Base-by-base conservation (phyloP, 2,329 filamentous ascomycete genomes). In the Apiospora saccharicola region DNA sequence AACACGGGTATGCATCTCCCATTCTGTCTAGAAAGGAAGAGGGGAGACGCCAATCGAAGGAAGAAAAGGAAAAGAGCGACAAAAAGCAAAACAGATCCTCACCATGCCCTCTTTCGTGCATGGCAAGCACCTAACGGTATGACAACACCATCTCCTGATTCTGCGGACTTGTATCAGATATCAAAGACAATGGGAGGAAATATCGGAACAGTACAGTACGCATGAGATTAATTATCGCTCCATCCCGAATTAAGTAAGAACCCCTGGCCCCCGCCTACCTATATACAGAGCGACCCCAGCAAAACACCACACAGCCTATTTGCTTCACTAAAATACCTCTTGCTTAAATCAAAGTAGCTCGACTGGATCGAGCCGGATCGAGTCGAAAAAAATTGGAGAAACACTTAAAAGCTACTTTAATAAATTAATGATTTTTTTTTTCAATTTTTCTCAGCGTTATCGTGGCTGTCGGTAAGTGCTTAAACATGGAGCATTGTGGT, bases 221-320 rank as follows among this genome's bases (percentile, higher is more conserved):
- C 57, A 64, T 64, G 57, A 64, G 57, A 41, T 64, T 64, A 41
- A 24, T 19, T 10, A 22, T n/a, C 57, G 19, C 57, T 64, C 57
- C 57, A 64, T 41, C 57, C 57, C 57, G 57, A 64, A 64, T 64
- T 34, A 64, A 64, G 57, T 64, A 64, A 64, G 57, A n/a, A 7
- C 57, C 57, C 57, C 57, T 64, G 57, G 57, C 34, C 34, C 34
- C 37, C 37, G n/a, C n/a, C n/a, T n/a, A n/a, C n/a, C n/a, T n/a
- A n/a, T n/a, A n/a, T n/a, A n/a, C n/a, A n/a, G n/a, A n/a, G n/a
- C n/a, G n/a, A n/a, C n/a, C n/a, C n/a, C n/a, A n/a, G n/a, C n/a
- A n/a, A n/a, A n/a, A n/a, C n/a, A n/a, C n/a, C n/a, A n/a, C n/a
- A n/a, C n/a, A n/a, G n/a, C n/a, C n/a, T n/a, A n/a, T n/a, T n/a